Conservation (phyloP, 805 yeast genomes). For the Lipomyces kockii region DNA sequence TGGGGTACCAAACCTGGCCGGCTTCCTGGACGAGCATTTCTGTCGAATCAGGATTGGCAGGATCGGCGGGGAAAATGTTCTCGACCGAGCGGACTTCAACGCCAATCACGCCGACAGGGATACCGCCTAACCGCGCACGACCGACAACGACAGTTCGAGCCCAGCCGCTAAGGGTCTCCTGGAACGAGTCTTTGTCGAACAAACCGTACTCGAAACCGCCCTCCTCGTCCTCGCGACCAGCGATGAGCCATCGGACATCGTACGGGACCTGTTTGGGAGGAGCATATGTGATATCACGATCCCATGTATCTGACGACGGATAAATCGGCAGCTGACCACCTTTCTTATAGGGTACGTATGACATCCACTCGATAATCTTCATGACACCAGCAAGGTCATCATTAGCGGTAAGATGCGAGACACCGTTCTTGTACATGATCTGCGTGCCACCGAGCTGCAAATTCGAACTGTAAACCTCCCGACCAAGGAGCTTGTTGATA, state of each 20-base stretch:
- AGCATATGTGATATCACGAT: conserved; percentile 81
- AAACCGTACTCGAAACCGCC: conserved; percentile 81
- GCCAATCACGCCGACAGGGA: conserved; percentile 97
- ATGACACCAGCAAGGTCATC: conserved; percentile 97
- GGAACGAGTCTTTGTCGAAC: conserved; percentile 92
- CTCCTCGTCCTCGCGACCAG: conserved; percentile 71
- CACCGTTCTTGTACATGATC: conserved; percentile 98
- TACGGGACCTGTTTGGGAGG: conserved; percentile 76
- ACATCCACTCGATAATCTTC: conserved; percentile 92
- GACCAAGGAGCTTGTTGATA: conserved; percentile 92
- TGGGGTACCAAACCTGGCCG: conserved; percentile 99
- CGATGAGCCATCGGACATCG: conserved; percentile 94
- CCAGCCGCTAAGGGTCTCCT: conserved; percentile 97
- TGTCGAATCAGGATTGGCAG: conserved; percentile 95
- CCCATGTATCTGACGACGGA: conserved; percentile 83
- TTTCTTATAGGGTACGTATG: conserved; percentile 90
- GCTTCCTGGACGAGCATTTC: conserved; percentile 90
- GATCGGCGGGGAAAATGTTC: conserved; percentile 93
- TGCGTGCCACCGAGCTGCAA: conserved; percentile 99
- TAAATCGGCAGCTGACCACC: conserved; percentile 88
- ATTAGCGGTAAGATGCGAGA: conserved; percentile 93
- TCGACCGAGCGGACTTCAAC: conserved; percentile 92
- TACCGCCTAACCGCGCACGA: conserved; percentile 98
- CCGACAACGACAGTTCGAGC: conserved; percentile 99
- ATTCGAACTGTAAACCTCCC: conserved; percentile 96